Conservation (phyloP, 495 filamentous ascomycete species). For the Apiosordaria backusii region DNA sequence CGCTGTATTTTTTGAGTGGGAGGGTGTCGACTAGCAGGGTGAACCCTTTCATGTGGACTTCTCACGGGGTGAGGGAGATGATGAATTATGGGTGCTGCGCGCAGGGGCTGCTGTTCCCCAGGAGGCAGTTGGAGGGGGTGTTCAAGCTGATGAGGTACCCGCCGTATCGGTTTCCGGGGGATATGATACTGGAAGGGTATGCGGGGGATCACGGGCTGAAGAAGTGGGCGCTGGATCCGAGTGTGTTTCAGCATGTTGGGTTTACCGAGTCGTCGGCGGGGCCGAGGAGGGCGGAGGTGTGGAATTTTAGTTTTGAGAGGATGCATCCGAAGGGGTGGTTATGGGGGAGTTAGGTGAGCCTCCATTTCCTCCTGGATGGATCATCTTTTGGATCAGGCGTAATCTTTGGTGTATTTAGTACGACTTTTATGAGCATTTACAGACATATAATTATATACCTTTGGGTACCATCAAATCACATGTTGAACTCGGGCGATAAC, state of each 20-base stretch:
- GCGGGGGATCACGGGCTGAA: conserved; percentile 34
- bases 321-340: background rate
- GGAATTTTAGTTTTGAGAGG: conserved; percentile 45
- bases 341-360: background rate
- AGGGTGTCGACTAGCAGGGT: conserved; percentile 31
- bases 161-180: conserved; percentile 37
- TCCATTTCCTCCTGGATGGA: background rate
- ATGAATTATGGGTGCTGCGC: conserved; percentile 49
- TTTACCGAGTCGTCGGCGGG: conserved; percentile 21
- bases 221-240: conserved; percentile 51
- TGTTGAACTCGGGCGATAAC: too few species aligned
- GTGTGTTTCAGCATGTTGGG: conserved; percentile 52
- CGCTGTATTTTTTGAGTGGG: background rate
- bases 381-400: background rate
- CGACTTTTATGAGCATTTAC: too few species aligned
- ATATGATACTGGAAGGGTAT: conserved; percentile 48
- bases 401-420: background rate
- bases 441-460: too few species aligned
- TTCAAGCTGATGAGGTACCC: conserved; percentile 38
- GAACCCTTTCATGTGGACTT: background rate
- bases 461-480: too few species aligned
- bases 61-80: conserved; percentile 47
- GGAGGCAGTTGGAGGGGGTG: conserved; percentile 41
- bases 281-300: conserved; percentile 39
- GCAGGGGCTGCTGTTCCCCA: conserved; percentile 35